Conservation (phyloP, 2,329 filamentous ascomycete species). For the Trichothecium roseum region DNA sequence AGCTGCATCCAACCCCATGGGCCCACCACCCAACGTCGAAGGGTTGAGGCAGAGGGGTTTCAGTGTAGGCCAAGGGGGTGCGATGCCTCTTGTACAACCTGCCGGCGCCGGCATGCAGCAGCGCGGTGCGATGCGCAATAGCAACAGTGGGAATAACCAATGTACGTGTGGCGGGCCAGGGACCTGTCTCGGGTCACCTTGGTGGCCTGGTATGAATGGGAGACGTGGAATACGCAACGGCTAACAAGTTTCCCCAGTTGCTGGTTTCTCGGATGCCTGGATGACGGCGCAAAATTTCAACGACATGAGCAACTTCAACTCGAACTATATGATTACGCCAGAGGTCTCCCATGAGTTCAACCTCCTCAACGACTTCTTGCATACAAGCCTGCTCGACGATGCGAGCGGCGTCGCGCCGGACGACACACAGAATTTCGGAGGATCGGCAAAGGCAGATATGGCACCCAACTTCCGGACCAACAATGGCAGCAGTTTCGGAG, state of each 20-base stretch:
- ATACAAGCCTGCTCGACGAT: conserved; percentile 83
- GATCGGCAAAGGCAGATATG: conserved; percentile 34
- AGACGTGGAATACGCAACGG: too few species aligned
- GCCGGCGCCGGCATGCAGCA: conserved; percentile 56
- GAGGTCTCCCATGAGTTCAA: conserved; percentile 97
- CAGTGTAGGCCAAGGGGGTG: conserved; percentile 37
- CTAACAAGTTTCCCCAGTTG: conserved; percentile 37
- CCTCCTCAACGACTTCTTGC: conserved; percentile 90
- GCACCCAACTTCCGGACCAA: conserved; percentile 31
- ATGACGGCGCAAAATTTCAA: conserved; percentile 72
- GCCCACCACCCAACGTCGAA: conserved; percentile 32
- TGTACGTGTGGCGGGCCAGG: conserved; percentile 46
- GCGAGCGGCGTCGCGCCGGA: conserved; percentile 55
- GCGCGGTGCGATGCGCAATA: conserved; percentile 42
- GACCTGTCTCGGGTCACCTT: not conserved
- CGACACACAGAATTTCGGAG: conserved; percentile 38
- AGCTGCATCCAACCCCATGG: conserved; percentile 47
- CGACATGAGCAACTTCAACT: conserved; percentile 86
- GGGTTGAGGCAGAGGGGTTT: conserved; percentile 10
- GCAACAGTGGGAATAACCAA: conserved; percentile 51
- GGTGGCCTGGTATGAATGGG: too few species aligned
- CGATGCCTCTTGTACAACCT: conserved; percentile 62
- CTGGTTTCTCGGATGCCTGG: conserved; percentile 76
- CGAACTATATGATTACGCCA: conserved; percentile 85
- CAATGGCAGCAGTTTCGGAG: conserved; percentile 23